Base-by-base conservation (phyloP, 2,329 filamentous ascomycete species). In the Epichloe baconii region DNA sequence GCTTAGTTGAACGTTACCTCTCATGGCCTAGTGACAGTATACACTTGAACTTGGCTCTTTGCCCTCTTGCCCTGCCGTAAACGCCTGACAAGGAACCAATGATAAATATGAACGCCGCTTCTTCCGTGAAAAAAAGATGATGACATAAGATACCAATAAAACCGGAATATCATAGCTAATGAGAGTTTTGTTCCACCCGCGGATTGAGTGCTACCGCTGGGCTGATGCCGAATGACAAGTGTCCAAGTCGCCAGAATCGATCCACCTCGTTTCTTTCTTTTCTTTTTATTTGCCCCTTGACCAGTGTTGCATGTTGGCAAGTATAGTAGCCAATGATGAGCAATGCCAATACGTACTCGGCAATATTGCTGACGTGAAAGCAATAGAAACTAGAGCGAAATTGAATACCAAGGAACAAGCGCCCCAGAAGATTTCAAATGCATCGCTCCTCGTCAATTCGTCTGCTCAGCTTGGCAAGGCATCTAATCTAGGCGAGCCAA, bases 11-110 rank as follows among this genome's bases (percentile, higher is more conserved):
- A 55, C 52, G 50, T 56, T 44, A 54, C 51, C 48, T 53, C 54
- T 55, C 53, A 53, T 56, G 48, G 51, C 57, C 47, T 55, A 48
- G 45, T 47, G 50, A 55, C 56, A 53, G 54, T 60, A 54, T 59
- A 64, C 61, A 64, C 57, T 57, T 57, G 57, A 57, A 62, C 58
- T 56, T 57, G 58, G 54, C 53, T 60, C 61, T 62, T 64, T 58
- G 10, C 5, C 19, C 11, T 57, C 57, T 53, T 54, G 53, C 60
- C 60, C 58, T 59, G 56, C 61, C 50, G 26, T 55, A 55, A 66
- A 66, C 64, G 64, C 64, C 64, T 58, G 52, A 56, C 60, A 57
- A 58, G 11, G 40, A 26, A 21, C 34, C 26, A 31, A 49, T 11
- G 56, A 60, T 55, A 42, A 53, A 52, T 43, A 43, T 43, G 10